phyloP scores from a whole-genome alignment of 1,284 basidiomycete species.

The Ceratobasidium sp. region DNA sequence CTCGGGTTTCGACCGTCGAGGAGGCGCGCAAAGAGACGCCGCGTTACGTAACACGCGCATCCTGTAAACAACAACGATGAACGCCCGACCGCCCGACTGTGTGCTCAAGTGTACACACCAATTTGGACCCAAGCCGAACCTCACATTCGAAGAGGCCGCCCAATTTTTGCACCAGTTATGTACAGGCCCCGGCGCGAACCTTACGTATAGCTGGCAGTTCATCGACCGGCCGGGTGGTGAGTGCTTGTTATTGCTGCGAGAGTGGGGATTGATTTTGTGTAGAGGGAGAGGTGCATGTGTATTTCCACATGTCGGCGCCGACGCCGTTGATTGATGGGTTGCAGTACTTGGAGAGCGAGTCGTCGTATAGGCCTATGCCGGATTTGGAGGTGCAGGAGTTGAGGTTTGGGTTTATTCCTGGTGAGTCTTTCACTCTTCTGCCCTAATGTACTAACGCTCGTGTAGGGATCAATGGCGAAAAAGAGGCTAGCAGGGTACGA shows the following conservation, averaged over 20 bases:
- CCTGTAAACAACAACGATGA: conserved; percentile 11
- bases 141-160: conserved; percentile 64
- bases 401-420: conserved; percentile 76
- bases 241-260: conserved; percentile 41
- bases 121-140: conserved; percentile 7
- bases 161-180: conserved; percentile 65
- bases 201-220: conserved; percentile 71
- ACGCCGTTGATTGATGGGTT: conserved; percentile 69
- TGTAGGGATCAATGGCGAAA: conserved; percentile 51
- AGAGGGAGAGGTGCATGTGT: conserved; percentile 70
- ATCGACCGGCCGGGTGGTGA: conserved; percentile 74
- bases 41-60: background rate
- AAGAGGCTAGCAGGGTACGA: conserved; percentile 65
- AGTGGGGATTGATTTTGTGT: conserved; percentile 33
- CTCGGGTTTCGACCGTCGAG: background rate
- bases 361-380: conserved; percentile 57
- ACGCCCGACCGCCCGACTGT: conserved; percentile 27
- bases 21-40: background rate
- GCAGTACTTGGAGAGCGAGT: conserved; percentile 71
- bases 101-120: conserved; percentile 16
- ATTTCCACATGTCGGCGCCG: conserved; percentile 62
- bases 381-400: conserved; percentile 75
- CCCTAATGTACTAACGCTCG: background rate
- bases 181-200: conserved; percentile 56
- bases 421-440: conserved; percentile 44